Percentiles rank a stretch among this genome's conserved stretches.
Conservation (phyloP, 2,329 filamentous ascomycete genomes). For the Leptographium galeiforme region DNA sequence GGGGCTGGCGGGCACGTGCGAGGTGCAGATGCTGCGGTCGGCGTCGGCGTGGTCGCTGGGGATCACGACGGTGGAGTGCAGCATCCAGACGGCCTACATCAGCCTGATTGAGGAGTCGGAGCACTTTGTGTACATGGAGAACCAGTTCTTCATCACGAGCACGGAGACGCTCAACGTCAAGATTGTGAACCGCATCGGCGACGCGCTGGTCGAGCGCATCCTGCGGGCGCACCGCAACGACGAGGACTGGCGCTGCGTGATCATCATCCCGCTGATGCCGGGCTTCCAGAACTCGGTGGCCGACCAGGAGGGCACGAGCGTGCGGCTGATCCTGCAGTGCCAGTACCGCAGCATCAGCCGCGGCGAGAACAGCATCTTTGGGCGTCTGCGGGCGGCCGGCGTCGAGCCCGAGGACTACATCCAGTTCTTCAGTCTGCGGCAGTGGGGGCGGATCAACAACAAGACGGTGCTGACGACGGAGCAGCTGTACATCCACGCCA, state of each 20-base stretch:
- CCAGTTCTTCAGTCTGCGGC: constrained; percentile 79
- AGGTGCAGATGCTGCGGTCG: constrained; percentile 89
- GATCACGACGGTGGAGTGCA: constrained; percentile 76
- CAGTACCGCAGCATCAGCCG: constrained; percentile 94
- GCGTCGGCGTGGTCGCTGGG: constrained; percentile 86
- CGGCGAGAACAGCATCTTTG: constrained; percentile 85
- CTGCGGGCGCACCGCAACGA: constrained; percentile 69
- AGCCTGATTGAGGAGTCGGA: constrained; percentile 92
- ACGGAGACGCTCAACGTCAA: constrained; percentile 76
- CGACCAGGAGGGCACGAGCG: constrained; percentile 83
- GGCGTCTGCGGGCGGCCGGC: constrained; percentile 59
- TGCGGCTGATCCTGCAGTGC: constrained; percentile 91
- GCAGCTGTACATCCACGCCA: constrained; percentile 95
- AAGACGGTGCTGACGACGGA: constrained; percentile 79
- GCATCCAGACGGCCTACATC: constrained; percentile 90
- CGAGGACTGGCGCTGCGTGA: constrained; percentile 80
- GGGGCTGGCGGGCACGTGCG: constrained; percentile 84
- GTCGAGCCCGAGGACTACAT: constrained; percentile 95
- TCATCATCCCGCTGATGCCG: constrained; percentile 92
- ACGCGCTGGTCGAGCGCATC: constrained; percentile 85
- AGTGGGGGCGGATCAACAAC: constrained; percentile 83
- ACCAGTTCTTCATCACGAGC: constrained; percentile 95
- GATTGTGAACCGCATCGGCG: constrained; percentile 86
- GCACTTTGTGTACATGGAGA: constrained; percentile 97
- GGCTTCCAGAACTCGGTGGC: constrained; percentile 97